phyloP scores from a whole-genome alignment of 2,329 filamentous ascomycete species.

The Exophiala aquamarina region DNA sequence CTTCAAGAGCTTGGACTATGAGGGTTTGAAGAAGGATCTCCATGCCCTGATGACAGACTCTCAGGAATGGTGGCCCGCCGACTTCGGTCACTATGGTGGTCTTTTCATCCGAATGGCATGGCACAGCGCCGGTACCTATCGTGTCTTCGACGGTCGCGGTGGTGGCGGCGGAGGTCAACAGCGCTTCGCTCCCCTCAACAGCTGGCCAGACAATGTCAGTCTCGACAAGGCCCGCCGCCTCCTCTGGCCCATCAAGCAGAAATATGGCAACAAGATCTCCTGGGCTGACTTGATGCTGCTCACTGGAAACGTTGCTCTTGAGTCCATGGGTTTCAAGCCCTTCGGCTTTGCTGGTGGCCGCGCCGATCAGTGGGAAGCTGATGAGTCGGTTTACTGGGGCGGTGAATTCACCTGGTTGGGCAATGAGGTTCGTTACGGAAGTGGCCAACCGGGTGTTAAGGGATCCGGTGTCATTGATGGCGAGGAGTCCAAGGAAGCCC shows the following conservation, averaged over 20 bases:
- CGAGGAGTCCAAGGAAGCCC: constrained; percentile 43
- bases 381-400: constrained; percentile 77
- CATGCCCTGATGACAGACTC: constrained; percentile 72
- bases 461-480: constrained; percentile 44
- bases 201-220: constrained; percentile 77
- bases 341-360: constrained; percentile 74
- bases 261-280: constrained; percentile 80
- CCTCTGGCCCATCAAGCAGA: constrained; percentile 79
- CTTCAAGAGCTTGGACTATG: constrained; percentile 71
- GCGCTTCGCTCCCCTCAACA: constrained; percentile 77
- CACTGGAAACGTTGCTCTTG: constrained; percentile 73
- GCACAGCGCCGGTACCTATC: constrained; percentile 79
- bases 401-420: constrained; percentile 72
- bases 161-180: constrained; percentile 74
- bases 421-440: constrained; percentile 68
- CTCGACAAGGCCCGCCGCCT: constrained; percentile 79
- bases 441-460: constrained; percentile 49
- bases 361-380: constrained; percentile 70
- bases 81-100: constrained; percentile 78
- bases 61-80: constrained; percentile 78
- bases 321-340: constrained; percentile 73
- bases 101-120: constrained; percentile 79
- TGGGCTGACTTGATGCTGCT: constrained; percentile 74
- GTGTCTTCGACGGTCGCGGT: constrained; percentile 71
- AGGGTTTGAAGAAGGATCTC: constrained; percentile 72